Evolutionary conservation across 179 eudicot species (phyloP), one percentile per base, ranked within the genome.

Genomic region (Drosera spatulata): DNA sequence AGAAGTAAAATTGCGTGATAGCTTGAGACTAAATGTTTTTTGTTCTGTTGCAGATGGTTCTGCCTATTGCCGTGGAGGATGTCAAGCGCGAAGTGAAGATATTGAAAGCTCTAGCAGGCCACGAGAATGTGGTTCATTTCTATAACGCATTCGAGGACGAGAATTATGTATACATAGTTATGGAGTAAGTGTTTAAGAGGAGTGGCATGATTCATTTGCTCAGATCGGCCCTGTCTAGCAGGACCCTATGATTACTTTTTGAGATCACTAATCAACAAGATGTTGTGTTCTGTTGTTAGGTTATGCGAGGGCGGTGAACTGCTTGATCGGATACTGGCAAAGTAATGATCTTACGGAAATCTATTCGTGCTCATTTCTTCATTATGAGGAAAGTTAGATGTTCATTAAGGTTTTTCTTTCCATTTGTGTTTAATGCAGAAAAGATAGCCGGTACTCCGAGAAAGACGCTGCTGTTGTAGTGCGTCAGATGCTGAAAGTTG

Each of bases 31-130:
- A 22, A 22, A 22, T 22, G 33, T 50, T 4, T 14, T 11, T 6
- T 50, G 10, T 10, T 6, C 22, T 10, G 41, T 44, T 66, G 66
- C 84, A 93, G 99, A 93, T 93, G 99, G 72, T 82, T 71, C 95
- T 84, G 67, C 95, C 96, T 8, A 81, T 89, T 63, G 85, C 96
- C 3, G 96, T 89, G 59, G 99, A 88, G 77, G 99, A 93, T 83
- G 99, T 93, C 56, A 89, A 86, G 73, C 87, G 99, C 69, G 99
- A 93, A 84, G 99, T 93, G 41, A 93, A 86, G 76, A 93, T 93
- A 73, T 74, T 93, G 74, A 75, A 83, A 71, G 95, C 95, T 56
- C 87, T 93, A 61, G 67, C 82, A 59, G 99, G 99, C 56, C 96
- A 93, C 62, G 99, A 89, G 79, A 93, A 93, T 69, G 99, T 93